Conservation (phyloP, 495 filamentous ascomycete genomes). For the Parachaetomium inaequale region DNA sequence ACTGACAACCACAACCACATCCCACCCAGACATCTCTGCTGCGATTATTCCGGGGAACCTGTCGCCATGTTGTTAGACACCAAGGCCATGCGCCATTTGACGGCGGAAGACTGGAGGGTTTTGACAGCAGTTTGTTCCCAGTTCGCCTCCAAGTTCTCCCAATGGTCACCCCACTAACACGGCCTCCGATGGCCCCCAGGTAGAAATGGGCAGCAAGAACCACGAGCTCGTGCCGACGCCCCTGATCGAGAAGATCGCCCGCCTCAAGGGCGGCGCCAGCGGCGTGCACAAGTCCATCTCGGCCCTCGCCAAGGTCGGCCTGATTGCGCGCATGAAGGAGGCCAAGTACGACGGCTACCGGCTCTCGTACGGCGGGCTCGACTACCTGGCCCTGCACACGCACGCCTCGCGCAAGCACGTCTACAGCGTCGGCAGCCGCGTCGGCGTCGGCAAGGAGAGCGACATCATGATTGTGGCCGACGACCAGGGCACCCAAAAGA, state of each 20-base stretch:
- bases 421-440: constrained; percentile 90
- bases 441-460: constrained; percentile 95
- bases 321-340: constrained; percentile 92
- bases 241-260: constrained; percentile 77
- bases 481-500: constrained; percentile 57
- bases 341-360: constrained; percentile 97
- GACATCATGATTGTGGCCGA: constrained; percentile 92
- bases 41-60: not conserved
- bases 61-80: constrained; percentile 87
- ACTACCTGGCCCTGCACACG: constrained; percentile 91
- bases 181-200: constrained; percentile 47
- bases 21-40: not conserved
- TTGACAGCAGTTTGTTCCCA: constrained; percentile 72
- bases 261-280: constrained; percentile 69
- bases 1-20: not conserved
- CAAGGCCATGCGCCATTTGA: constrained; percentile 85
- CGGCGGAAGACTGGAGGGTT: constrained; percentile 89
- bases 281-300: constrained; percentile 88
- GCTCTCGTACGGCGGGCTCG: constrained; percentile 91
- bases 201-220: constrained; percentile 90
- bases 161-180: constrained; percentile 16
- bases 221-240: constrained; percentile 94
- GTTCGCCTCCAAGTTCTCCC: constrained; percentile 28
- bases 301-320: constrained; percentile 81
- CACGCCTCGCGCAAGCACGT: constrained; percentile 72